These are phyloP conservation scores for Colletotrichum zoysiae DNA, from an alignment of 2,329 filamentous ascomycete species.

Conservation along the genomic window DNA sequence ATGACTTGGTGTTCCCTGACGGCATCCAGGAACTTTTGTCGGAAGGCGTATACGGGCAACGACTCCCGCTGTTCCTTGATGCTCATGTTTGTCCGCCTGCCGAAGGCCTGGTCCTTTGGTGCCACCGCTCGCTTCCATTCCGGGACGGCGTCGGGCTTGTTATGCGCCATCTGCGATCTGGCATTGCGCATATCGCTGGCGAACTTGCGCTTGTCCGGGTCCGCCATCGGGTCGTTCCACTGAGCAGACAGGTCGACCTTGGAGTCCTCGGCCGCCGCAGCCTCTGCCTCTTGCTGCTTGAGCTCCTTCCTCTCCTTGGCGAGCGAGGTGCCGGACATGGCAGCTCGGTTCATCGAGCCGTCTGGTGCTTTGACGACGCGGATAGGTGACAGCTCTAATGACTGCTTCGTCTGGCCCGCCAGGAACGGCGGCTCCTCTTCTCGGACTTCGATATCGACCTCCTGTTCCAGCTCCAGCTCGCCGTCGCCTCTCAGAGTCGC, in stretches of 20 bases:
- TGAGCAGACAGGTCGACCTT: conserved; percentile 89
- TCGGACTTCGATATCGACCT: conserved; percentile 95
- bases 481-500: conserved; percentile 87
- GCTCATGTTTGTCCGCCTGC: conserved; percentile 88
- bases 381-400: conserved; percentile 93
- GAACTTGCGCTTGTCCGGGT: conserved; percentile 86
- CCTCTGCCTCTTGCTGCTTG: conserved; percentile 88
- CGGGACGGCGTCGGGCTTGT: conserved; percentile 77
- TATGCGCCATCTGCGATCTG: conserved; percentile 61
- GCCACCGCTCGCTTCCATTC: conserved; percentile 93
- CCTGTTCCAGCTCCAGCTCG: conserved; percentile 92
- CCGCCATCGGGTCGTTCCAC: conserved; percentile 97
- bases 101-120: conserved; percentile 83
- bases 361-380: conserved; percentile 97
- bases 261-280: conserved; percentile 77
- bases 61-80: conserved; percentile 96
- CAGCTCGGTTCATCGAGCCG: conserved; percentile 96
- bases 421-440: conserved; percentile 98
- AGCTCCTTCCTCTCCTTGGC: conserved; percentile 92
- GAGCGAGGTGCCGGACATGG: conserved; percentile 90
- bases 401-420: conserved; percentile 95
- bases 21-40: conserved; percentile 87
- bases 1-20: conserved; percentile 89
- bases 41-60: conserved; percentile 89
- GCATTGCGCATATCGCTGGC: conserved; percentile 85